A percentile compares a stretch with the other conserved stretches of the same genome.
Conservation (phyloP, 148 eudicot species). For the Rhododendron mucronatum region DNA sequence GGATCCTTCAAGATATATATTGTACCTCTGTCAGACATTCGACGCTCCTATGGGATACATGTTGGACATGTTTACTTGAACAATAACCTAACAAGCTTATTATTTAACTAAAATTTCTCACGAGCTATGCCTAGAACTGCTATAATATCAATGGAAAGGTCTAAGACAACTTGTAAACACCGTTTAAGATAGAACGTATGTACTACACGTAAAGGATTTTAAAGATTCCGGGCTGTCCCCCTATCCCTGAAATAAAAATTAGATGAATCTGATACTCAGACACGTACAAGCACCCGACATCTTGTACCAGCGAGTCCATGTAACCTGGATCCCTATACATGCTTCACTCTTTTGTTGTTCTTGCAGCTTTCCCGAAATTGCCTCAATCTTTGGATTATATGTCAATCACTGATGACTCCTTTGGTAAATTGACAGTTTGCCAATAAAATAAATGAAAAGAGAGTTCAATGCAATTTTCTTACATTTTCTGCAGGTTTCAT, state of each 20-base stretch:
- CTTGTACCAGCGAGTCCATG: background rate
- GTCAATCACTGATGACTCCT: background rate
- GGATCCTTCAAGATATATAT: background rate
- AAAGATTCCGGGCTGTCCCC: background rate
- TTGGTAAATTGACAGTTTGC: background rate
- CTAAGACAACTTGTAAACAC: background rate
- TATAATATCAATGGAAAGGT: background rate
- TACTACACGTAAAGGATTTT: background rate
- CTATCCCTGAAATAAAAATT: background rate
- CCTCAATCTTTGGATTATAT: background rate
- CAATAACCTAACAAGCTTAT: background rate
- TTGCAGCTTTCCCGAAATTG: background rate
- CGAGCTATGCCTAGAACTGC: background rate
- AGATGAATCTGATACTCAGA: background rate
- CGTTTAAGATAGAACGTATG: background rate
- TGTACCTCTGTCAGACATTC: background rate
- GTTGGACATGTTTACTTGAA: background rate
- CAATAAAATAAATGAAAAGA: background rate
- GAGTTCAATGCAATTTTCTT: background rate
- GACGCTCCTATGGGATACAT: background rate
- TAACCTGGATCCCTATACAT: background rate
- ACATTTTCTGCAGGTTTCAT: conserved; percentile 57
- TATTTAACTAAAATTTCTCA: background rate
- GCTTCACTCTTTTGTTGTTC: background rate
- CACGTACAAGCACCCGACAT: background rate